These are phyloP conservation scores for Curvularia sp. DNA, from an alignment of 2,329 filamentous ascomycete species.

Conservation along the genomic window DNA sequence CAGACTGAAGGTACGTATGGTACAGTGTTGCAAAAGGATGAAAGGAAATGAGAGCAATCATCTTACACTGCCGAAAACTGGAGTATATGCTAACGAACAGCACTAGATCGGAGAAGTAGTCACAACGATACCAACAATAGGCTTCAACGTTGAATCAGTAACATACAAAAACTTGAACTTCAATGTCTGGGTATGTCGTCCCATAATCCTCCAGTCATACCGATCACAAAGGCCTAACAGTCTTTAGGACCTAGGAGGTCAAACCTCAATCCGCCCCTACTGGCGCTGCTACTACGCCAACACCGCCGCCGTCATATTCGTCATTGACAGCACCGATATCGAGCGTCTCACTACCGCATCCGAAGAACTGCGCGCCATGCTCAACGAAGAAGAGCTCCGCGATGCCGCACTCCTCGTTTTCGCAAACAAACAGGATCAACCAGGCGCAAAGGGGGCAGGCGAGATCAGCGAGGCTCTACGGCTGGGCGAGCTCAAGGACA, in stretches of 20 bases:
- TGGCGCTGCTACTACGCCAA: slow-evolving; percentile 99
- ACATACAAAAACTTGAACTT: slow-evolving; percentile 99
- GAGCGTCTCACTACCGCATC: slow-evolving; percentile 90
- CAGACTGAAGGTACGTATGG: slow-evolving; percentile 77
- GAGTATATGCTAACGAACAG: neutral
- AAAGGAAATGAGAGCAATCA: neutral
- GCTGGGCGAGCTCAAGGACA: slow-evolving; percentile 87
- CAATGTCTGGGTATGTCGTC: slow-evolving; percentile 87
- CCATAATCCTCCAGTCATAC: neutral
- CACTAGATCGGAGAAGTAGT: slow-evolving; percentile 94
- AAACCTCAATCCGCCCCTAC: slow-evolving; percentile 98
- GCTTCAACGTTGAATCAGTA: slow-evolving; percentile 98
- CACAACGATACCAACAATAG: slow-evolving; percentile 98
- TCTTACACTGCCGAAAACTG: neutral
- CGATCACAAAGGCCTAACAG: neutral
- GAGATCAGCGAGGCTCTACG: slow-evolving; percentile 95
- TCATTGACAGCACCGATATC: slow-evolving; percentile 97
- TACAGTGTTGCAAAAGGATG: neutral
- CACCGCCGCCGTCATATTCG: slow-evolving; percentile 97
- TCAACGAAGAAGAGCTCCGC: slow-evolving; percentile 95
- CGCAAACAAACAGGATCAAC: slow-evolving; percentile 99
- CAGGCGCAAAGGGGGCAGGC: slow-evolving; percentile 92
- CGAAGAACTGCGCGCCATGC: slow-evolving; percentile 91
- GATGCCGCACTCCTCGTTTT: slow-evolving; percentile 93
- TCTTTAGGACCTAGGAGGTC: slow-evolving; percentile 83